A percentile compares a stretch with the other conserved stretches of the same genome.
Evolutionary conservation across 208 protist genomes (phyloP).

Genomic region (Trypanosoma vivax): DNA sequence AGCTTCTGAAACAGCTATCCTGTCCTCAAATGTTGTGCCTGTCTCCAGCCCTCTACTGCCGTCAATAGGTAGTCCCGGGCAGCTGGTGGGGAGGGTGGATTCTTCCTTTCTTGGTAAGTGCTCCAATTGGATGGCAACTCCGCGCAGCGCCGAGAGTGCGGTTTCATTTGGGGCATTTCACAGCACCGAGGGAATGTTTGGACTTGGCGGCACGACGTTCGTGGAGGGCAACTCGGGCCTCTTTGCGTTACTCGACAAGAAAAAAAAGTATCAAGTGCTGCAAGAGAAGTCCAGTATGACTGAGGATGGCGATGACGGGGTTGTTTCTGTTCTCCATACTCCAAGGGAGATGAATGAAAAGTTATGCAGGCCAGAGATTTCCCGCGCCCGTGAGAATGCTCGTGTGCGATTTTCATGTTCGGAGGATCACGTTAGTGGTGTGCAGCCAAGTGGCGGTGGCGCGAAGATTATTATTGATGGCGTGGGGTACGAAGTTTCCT

Average conservation of each 20-base stretch:
- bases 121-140: conserved; percentile 12
- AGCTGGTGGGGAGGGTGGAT: not conserved
- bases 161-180: conserved; percentile 1
- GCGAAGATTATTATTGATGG: conserved; percentile 48
- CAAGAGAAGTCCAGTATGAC: not conserved
- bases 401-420: not conserved
- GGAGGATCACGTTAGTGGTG: not conserved
- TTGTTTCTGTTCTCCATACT: not conserved
- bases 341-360: not conserved
- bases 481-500: conserved; percentile 73
- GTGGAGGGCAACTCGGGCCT: conserved; percentile 13
- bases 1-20: conserved; percentile 54
- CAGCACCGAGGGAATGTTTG: conserved; percentile 20
- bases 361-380: not conserved
- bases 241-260: conserved; percentile 16
- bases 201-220: conserved; percentile 15
- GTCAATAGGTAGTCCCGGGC: conserved; percentile 1
- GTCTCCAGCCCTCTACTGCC: conserved; percentile 7
- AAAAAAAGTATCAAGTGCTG: conserved; percentile 1
- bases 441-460: not conserved
- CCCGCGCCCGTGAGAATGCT: not conserved
- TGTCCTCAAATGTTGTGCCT: conserved; percentile 12
- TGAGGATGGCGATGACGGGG: not conserved
- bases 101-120: conserved; percentile 13
- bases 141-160: conserved; percentile 11